These are phyloP conservation scores for Colletotrichum caudatum DNA, from an alignment of 2,329 filamentous ascomycete genomes.

Conservation along the genomic window DNA sequence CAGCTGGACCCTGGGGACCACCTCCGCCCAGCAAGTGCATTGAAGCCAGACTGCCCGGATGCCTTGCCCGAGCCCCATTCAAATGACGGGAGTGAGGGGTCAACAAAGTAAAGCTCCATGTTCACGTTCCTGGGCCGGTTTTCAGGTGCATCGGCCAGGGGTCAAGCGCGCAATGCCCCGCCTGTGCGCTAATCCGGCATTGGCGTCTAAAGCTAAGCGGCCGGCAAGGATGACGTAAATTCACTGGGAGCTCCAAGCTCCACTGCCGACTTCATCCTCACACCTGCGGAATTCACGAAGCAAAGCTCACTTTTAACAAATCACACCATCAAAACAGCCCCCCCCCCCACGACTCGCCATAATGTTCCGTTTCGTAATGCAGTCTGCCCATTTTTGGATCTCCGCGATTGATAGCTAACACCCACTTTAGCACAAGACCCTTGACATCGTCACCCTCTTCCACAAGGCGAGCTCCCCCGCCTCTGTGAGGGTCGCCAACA, in stretches of 20 bases:
- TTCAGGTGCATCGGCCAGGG: constrained; percentile 17
- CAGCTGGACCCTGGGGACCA: background rate
- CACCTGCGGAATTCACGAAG: constrained; percentile 20
- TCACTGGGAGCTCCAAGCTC: constrained; percentile 38
- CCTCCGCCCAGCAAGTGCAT: background rate
- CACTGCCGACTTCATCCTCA: constrained; percentile 41
- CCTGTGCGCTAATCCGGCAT: constrained; percentile 31
- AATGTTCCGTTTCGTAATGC: constrained; percentile 63
- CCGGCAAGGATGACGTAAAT: constrained; percentile 42
- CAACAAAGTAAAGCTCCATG: constrained; percentile 9
- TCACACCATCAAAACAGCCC: constrained; percentile 24
- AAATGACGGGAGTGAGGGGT: constrained; percentile 16
- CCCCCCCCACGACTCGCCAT: constrained; percentile 43
- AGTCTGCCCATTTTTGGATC: background rate
- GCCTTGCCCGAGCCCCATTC: constrained; percentile 1
- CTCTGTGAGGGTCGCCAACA: constrained; percentile 78
- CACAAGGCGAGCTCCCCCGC: constrained; percentile 82
- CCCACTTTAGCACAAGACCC: constrained; percentile 73
- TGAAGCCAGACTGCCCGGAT: background rate
- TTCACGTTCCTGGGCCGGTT: background rate
- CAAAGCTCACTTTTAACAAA: constrained; percentile 18
- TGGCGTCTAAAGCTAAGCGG: constrained; percentile 23
- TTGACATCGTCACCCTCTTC: constrained; percentile 96
- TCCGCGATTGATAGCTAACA: constrained; percentile 41
- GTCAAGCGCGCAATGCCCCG: constrained; percentile 19